Base-by-base conservation (phyloP, 208 protist species). In the Acanthamoeba triangularis region DNA sequence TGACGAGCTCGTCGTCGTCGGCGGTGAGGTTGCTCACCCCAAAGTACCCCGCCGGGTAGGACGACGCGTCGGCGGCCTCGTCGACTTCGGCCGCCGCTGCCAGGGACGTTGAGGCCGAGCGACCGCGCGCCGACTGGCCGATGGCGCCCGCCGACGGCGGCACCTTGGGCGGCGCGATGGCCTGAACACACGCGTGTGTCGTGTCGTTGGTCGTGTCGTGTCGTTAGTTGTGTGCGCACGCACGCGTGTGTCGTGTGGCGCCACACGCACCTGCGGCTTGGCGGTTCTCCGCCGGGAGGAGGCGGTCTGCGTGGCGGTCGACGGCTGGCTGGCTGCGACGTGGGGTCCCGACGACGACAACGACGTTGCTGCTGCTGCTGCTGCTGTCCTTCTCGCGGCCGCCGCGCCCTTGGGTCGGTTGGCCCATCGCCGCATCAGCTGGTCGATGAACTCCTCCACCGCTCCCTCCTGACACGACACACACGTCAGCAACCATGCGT, bases 361-460 rank as follows among this genome's bases (percentile, higher is more conserved):
- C 37, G 37, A 4, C 37, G 37, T 41, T 41, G 37, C 2, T 41
- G 37, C 5, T 67, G 61, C 28, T n/a, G n/a, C n/a, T n/a, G n/a
- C n/a, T n/a, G n/a, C n/a, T n/a, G n/a, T n/a, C 61, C 23, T 28
- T 67, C 23, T 28, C 61, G 28, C 61, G 28, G 61, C 61, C 1
- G 61, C 61, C 61, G 61, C 16, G 28, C 28, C 16, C 5, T 25
- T 23, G 54, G 65, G 20, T 25, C 65, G 65, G 30, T 49, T 41
- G 20, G 74, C 41, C 74, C 74, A 82, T 37, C 74, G 30, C 74
- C 44, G 74, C 33, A 82, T 11, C 33, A 82, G 41, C 74, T 82
- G 74, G 1, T 41, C 74, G 30, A 82, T 11, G 41, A 82, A 82
- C 33, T 37, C 74, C 14, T 82, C 74, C 35, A 82, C 37, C 30